Conservation (phyloP, 768 basidiomycete genomes). For the Naganishia vaughanmartiniae region DNA sequence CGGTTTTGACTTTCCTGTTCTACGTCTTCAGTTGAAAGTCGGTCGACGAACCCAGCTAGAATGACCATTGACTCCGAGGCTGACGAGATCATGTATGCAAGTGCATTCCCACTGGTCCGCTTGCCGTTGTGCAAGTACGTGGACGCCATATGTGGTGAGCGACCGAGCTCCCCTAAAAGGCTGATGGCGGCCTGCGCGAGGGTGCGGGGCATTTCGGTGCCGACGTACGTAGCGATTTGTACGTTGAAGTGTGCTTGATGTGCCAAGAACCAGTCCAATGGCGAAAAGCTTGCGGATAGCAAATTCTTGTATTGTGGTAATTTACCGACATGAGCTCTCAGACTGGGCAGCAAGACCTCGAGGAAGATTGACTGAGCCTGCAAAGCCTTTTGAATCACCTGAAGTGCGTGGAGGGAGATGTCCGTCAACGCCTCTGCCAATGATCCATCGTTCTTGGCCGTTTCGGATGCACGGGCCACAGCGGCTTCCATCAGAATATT, state of each 20-base stretch:
- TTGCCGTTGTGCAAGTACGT: slow-evolving; percentile 27
- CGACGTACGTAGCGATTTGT: slow-evolving; percentile 27
- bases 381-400: slow-evolving; percentile 22
- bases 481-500: slow-evolving; percentile 25
- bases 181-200: slow-evolving; percentile 19
- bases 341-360: slow-evolving; percentile 21
- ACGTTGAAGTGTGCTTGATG: slow-evolving; percentile 22
- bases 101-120: slow-evolving; percentile 25
- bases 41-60: slow-evolving; percentile 29
- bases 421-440: background rate
- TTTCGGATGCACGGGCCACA: slow-evolving; percentile 12
- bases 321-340: background rate
- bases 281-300: background rate
- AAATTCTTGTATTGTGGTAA: background rate
- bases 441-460: slow-evolving; percentile 7
- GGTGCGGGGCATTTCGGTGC: slow-evolving; percentile 10
- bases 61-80: slow-evolving; percentile 28
- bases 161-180: slow-evolving; percentile 26
- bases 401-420: slow-evolving; percentile 24
- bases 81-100: slow-evolving; percentile 22
- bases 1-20: slow-evolving; percentile 1
- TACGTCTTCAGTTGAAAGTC: slow-evolving; percentile 21
- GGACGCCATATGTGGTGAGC: slow-evolving; percentile 19
- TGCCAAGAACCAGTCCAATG: slow-evolving; percentile 25
- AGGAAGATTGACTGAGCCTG: slow-evolving; percentile 21